phyloP scores from a whole-genome alignment of 495 filamentous ascomycete genomes.

The Trichoderma erinaceum region DNA sequence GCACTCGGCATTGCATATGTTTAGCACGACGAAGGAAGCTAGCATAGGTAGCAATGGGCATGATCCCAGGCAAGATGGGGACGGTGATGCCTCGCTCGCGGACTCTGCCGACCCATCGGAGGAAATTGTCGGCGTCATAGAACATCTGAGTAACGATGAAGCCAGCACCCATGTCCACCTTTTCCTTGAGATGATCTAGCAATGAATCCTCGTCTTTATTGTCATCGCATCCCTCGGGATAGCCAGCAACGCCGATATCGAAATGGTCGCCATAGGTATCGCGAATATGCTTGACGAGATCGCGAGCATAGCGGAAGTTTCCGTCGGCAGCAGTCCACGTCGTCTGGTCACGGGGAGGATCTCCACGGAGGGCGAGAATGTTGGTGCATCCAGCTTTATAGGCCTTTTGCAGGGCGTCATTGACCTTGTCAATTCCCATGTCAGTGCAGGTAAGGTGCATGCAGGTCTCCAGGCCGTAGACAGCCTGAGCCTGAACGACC shows the following conservation, averaged over 20 bases:
- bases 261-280: slow-evolving; percentile 89
- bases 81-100: slow-evolving; percentile 77
- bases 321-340: slow-evolving; percentile 82
- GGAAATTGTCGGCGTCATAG: slow-evolving; percentile 93
- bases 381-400: slow-evolving; percentile 97
- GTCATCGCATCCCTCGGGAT: slow-evolving; percentile 94
- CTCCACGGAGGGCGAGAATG: slow-evolving; percentile 89
- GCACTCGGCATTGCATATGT: slow-evolving; percentile 80
- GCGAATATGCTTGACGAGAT: slow-evolving; percentile 90
- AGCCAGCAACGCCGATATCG: slow-evolving; percentile 95
- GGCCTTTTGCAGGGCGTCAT: slow-evolving; percentile 77
- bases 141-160: slow-evolving; percentile 99
- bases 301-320: slow-evolving; percentile 86
- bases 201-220: slow-evolving; percentile 76
- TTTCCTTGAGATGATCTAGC: slow-evolving; percentile 93
- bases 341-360: slow-evolving; percentile 91
- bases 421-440: slow-evolving; percentile 87
- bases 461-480: slow-evolving; percentile 93
- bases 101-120: slow-evolving; percentile 81
- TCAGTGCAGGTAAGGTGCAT: slow-evolving; percentile 99
- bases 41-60: slow-evolving; percentile 95
- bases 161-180: slow-evolving; percentile 87
- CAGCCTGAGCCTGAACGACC: slow-evolving; percentile 94
- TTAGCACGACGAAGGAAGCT: slow-evolving; percentile 83
- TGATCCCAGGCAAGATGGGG: slow-evolving; percentile 95